Evolutionary conservation across 768 basidiomycete species (phyloP), one percentile per base, ranked within the genome.

Genomic region (Guyanaporus albipodus): DNA sequence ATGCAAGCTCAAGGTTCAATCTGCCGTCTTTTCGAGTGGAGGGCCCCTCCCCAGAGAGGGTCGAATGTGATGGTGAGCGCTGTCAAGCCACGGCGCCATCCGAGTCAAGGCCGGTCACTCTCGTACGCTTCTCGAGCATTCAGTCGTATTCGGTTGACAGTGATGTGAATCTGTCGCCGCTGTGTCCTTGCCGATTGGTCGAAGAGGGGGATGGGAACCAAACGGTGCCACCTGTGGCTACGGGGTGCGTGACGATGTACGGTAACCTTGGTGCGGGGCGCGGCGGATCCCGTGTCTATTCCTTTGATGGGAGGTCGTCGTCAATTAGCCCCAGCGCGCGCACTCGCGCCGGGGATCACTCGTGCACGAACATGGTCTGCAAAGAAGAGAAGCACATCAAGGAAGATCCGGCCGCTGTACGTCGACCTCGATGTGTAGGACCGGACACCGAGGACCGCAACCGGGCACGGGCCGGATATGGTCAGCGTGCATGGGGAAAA

Each of bases 331-430:
- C 27, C 9, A 11, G 28, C 4, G 8, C 26, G 10, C 10, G 38
- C 12, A 10, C 4, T 33, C 4, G 26, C 9, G 15, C 34, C 23
- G 17, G 38, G 45, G 4, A 11, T 19, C 14, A 8, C 8, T 6
- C 22, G 33, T 12, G n/a, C 10, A 18, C 14, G 18, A 27, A 34
- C 26, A 8, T 19, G 22, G 27, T 8, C 33, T 41, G 35, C 27
- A 19, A 39, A 8, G 38, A 40, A 19, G 43, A 32, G 48, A 46
- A 36, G 48, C 15, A 37, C 1, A 7, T 8, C 17, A 37, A 4
- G n/a, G 29, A 46, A 48, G 58, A 50, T 59, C 62, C 59, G 53
- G 32, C 54, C 54, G 52, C 10, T 14, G 37, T 41, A 32, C n/a
- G 22, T 51, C 46, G 41, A 21, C 19, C 8, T 24, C 43, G 0